Conservation (phyloP, 768 basidiomycete species). For the Amanita fuliginea region DNA sequence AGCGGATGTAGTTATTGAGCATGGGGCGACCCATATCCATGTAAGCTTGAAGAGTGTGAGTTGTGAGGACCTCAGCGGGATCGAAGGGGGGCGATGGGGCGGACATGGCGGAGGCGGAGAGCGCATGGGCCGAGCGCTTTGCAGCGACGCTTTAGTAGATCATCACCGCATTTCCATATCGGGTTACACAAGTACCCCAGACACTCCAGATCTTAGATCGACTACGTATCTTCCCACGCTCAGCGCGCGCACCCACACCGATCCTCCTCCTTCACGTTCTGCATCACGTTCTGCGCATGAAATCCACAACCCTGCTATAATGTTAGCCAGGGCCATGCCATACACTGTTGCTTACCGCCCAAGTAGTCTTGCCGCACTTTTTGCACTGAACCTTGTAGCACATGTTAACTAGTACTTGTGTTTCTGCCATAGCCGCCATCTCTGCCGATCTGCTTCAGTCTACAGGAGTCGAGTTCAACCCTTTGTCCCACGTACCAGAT, state of each 20-base stretch:
- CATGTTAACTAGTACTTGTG: constrained; percentile 29
- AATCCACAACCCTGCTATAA: constrained; percentile 18
- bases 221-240: background rate
- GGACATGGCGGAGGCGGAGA: constrained; percentile 8
- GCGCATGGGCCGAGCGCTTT: constrained; percentile 7
- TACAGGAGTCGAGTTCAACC: no score
- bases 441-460: background rate
- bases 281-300: constrained; percentile 21
- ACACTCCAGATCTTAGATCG: constrained; percentile 3
- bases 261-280: constrained; percentile 33
- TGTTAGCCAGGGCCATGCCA: no score
- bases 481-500: background rate
- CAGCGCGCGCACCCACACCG: constrained; percentile 28
- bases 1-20: constrained; percentile 82
- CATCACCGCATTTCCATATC: constrained; percentile 19
- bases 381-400: constrained; percentile 51
- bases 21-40: constrained; percentile 32
- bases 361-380: constrained; percentile 58
- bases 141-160: constrained; percentile 19
- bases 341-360: constrained; percentile 43
- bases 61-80: constrained; percentile 39
- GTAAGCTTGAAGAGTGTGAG: constrained; percentile 29
- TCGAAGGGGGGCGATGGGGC: constrained; percentile 21
- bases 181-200: constrained; percentile 9
- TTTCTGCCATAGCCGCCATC: background rate